Evolutionary conservation across 495 filamentous ascomycete species (phyloP), one percentile per base, ranked within the genome.

Genomic region (Aspergillus heteromorphus): DNA sequence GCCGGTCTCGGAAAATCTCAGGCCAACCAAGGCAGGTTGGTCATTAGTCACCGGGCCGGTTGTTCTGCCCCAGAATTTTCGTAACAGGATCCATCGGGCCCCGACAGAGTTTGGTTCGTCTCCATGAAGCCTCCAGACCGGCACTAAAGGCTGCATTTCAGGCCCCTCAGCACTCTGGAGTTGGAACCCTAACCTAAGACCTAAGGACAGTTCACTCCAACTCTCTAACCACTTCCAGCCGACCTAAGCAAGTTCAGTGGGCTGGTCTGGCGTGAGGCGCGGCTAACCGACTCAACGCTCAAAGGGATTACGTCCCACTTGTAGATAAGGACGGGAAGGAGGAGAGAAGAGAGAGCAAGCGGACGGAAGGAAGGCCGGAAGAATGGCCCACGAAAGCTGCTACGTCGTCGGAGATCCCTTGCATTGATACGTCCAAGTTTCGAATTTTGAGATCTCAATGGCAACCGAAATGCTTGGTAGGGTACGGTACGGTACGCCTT

Each of bases 71-170:
- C 48, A 52, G 49, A 48, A 36, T 49, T 60, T 60, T 61, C 58
- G 54, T 61, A 61, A 61, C 38, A 49, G 54, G 54, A 61, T 61
- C 54, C 54, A 57, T 53, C 48, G 43, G 25, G 36, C 48, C 30
- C 31, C 25, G 48, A 50, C 45, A 56, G 48, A 58, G 56, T 54
- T 53, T 51, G 42, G 27, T 40, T 36, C 25, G 49, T 53, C 45
- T 42, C 42, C 38, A 38, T 34, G 31, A 48, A 51, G 31, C 34
- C 27, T 25, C 48, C 40, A 31, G 30, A 31, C 40, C 51, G 4
- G n/a, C 34, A 38, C 34, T 38, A 38, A 38, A 13, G 34, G 34
- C 23, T 14, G 27, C 23, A 21, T 40, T 51, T 40, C 19, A 17
- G 30, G 18, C 19, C 40, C 34, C 27, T 45, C 34, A 45, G 21